Evolutionary conservation across 257 asterid species (phyloP), one percentile per base, ranked within the genome.

Genomic region (Scutellaria barbata): DNA sequence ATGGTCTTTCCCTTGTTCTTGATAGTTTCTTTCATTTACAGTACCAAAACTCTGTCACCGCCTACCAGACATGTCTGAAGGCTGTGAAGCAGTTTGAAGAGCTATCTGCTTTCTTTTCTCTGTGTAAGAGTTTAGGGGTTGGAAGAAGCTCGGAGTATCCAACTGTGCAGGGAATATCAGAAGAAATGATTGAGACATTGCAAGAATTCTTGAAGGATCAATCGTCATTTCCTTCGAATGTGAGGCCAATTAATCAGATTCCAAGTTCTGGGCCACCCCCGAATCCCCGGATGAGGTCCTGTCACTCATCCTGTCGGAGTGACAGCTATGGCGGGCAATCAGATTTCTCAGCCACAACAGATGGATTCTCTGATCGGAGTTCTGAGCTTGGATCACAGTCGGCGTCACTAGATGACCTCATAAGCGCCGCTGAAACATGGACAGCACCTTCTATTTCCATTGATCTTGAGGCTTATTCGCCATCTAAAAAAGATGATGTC

Each of bases 111-210:
- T 90, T 86, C 76, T 92, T 88, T 63, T 22, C 74, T 0, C 22
- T 82, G 16, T 92, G 96, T 50, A 90, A 90, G 71, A 76, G 70
- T 51, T 68, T 88, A 6, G 96, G 91, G 1, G 86, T 90, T 0
- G 96, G 98, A 0, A 83, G 90, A 74, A 81, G 77, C 18, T 88
- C 92, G 0, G 95, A 90, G 66, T 92, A 90, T 72, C 98, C 98
- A 0, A 81, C 88, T 6, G 83, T 92, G 4, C 95, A 86, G 52
- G 75, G 54, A 0, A 80, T 92, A 58, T 83, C 95, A 0, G 91
- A 86, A 10, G 96, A 92, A 73, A 35, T 90, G 14, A 84, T 92
- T 4, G 96, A 88, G 50, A 82, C 95, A 7, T 60, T 92, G 22
- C 89, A 81, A 54, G 96, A 92, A 40, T 90, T 86, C 71, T 77